Percentiles rank a stretch among this genome's conserved stretches.
Conservation (phyloP, 2,329 filamentous ascomycete genomes). For the Chrysoporthe puriensis region DNA sequence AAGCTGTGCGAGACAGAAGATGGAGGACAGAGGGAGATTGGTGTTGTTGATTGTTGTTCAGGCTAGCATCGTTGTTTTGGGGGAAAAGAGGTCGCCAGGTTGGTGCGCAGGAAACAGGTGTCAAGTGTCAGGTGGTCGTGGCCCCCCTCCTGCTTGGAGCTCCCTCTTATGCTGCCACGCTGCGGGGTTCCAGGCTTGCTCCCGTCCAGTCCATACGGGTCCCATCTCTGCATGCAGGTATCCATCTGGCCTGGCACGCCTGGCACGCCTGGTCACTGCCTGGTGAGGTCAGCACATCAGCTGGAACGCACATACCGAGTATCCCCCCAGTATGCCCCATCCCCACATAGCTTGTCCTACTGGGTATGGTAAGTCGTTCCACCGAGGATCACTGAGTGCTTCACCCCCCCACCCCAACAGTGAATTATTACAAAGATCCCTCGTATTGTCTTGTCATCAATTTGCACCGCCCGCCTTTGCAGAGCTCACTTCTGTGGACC, state of each 20-base stretch:
- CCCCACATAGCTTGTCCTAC: too few species aligned
- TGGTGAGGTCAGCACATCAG: neutral
- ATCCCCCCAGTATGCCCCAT: neutral
- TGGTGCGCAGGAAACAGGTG: constrained; percentile 3
- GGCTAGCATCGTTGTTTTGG: constrained; percentile 6
- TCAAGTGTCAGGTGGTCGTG: neutral
- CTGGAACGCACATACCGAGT: neutral
- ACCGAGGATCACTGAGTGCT: neutral
- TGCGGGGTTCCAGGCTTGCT: constrained; percentile 11
- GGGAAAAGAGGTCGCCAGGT: constrained; percentile 1
- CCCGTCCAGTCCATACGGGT: neutral
- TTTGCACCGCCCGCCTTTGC: neutral
- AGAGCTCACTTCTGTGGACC: neutral
- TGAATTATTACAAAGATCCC: neutral
- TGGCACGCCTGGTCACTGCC: neutral
- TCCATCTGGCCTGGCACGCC: neutral
- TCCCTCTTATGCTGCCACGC: constrained; percentile 1
- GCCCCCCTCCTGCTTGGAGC: neutral
- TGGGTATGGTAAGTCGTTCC: neutral
- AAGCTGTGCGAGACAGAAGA: constrained; percentile 3
- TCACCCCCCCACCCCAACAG: neutral
- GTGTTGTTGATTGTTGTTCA: constrained; percentile 9
- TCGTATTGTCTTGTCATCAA: neutral
- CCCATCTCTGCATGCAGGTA: constrained; percentile 6
- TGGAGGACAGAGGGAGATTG: neutral